Base-by-base conservation (phyloP, 495 filamentous ascomycete species). In the Penicillium daleae region DNA sequence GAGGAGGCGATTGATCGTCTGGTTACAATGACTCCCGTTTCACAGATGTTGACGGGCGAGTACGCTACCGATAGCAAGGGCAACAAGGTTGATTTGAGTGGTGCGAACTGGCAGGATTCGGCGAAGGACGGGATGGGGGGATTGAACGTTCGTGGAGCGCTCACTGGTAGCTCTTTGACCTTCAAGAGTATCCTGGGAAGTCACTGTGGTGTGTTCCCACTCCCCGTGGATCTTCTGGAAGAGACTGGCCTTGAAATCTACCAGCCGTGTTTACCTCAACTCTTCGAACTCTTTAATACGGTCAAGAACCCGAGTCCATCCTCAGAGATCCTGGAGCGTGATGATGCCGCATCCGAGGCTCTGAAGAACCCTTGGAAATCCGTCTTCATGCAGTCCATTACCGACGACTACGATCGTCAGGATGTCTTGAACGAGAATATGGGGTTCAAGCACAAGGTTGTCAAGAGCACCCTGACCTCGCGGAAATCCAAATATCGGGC, bases 301-400 rank as follows among this genome's bases (percentile, higher is more conserved):
- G 67, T 70, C 19, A 80, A 74, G 39, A 13, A 31, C 32, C 48
- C 56, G 24, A 10, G 31, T 37, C 42, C 56, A 5, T 10, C 21
- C 15, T 17, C 39, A 8, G 17, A 57, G 4, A 31, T 53, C 4
- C 51, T 21, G 4, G 60, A 69, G 19, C 17, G 40, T 9, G 35
- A 57, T 0, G 32, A 50, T 0, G 51, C 57, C 13, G 57, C 59
- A 37, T 68, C 61, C 40, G 54, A 59, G 26, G 62, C 66, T 44
- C 26, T 65, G 27, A 54, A 65, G 4, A 33, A 73, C 12, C 70
- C 67, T 5, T 82, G 80, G 80, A 77, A 76, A 42, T 79, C 80
- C 0, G 74, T 76, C 7, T 79, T 78, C 68, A 73, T 81, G 69
- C 80, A 82, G 53, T 76, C 79, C 6, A 74, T 77, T n/a, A 82